Evolutionary conservation across 495 filamentous ascomycete species (phyloP).

Genomic region (Hypoxylon lenormandii): DNA sequence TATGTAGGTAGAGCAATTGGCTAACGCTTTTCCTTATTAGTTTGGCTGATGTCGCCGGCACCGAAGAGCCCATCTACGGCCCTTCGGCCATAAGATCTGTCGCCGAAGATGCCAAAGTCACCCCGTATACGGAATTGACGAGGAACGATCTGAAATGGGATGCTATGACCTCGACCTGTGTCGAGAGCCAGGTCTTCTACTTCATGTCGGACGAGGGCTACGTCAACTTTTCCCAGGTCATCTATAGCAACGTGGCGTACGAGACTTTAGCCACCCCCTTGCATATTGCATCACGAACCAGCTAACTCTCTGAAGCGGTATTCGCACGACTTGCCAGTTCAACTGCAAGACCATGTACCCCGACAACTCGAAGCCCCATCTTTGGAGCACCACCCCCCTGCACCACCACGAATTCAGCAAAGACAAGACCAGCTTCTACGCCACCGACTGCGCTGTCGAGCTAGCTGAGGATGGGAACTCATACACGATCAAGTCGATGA

Average conservation of each 20-base stretch:
- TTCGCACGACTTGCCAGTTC: conserved; percentile 90
- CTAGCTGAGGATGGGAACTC: conserved; percentile 83
- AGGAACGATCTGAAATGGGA: conserved; percentile 85
- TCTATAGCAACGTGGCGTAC: conserved; percentile 98
- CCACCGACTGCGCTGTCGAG: conserved; percentile 81
- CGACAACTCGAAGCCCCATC: conserved; percentile 70
- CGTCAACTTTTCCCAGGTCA: conserved; percentile 84
- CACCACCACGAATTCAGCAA: conserved; percentile 84
- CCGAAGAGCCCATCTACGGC: conserved; percentile 95
- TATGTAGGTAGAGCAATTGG: conserved; percentile 6
- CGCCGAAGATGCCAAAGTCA: conserved; percentile 78
- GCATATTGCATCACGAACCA: conserved; percentile 21
- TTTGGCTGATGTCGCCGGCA: conserved; percentile 90
- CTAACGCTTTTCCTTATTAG: conserved; percentile 65
- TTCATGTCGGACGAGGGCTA: conserved; percentile 81
- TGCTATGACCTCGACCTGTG: conserved; percentile 82
- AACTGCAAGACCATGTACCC: conserved; percentile 89
- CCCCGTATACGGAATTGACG: conserved; percentile 81
- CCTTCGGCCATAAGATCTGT: conserved; percentile 88
- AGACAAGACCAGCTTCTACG: conserved; percentile 81
- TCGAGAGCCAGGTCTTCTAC: conserved; percentile 98
- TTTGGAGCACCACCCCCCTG: conserved; percentile 85
- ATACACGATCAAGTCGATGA: conserved; percentile 86
- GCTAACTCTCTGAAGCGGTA: conserved; percentile 71
- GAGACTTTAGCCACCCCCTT: conserved; percentile 48